A percentile compares a stretch with the other conserved stretches of the same genome.
phyloP scores from a whole-genome alignment of 2,329 filamentous ascomycete genomes.

The Septoria petroselini region DNA sequence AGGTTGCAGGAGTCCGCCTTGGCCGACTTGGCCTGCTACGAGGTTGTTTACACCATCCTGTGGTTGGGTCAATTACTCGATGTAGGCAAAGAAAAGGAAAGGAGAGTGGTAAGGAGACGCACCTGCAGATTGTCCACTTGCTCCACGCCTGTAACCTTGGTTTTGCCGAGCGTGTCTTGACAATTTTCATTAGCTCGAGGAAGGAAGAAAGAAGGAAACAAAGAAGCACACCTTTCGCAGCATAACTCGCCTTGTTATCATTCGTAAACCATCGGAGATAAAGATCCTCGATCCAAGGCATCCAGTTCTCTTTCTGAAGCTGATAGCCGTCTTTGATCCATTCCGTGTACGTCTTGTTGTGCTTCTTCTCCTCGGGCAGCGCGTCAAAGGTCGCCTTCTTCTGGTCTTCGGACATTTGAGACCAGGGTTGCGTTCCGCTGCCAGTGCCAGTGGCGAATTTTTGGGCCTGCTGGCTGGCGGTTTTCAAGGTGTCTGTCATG shows the following conservation, averaged over 20 bases:
- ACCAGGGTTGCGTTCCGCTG: slow-evolving; percentile 34
- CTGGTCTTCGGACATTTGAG: slow-evolving; percentile 38
- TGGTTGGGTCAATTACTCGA: too few species aligned
- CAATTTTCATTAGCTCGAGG: not conserved
- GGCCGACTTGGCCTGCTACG: slow-evolving; percentile 62
- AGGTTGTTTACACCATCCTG: slow-evolving; percentile 66
- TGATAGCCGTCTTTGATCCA: slow-evolving; percentile 65
- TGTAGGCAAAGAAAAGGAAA: not conserved
- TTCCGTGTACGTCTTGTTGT: slow-evolving; percentile 45
- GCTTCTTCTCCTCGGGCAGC: slow-evolving; percentile 35
- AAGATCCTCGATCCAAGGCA: slow-evolving; percentile 72
- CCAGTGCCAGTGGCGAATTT: too few species aligned
- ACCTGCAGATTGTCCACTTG: slow-evolving; percentile 60
- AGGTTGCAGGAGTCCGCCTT: slow-evolving; percentile 64
- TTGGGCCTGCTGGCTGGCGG: slow-evolving; percentile 21
- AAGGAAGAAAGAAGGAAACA: not conserved
- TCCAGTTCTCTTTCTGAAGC: slow-evolving; percentile 69
- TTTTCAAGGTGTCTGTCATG: slow-evolving; percentile 25
- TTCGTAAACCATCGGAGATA: slow-evolving; percentile 71
- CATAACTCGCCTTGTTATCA: slow-evolving; percentile 72
- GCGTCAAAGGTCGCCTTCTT: slow-evolving; percentile 37
- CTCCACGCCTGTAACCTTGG: slow-evolving; percentile 65
- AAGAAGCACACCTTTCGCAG: slow-evolving; percentile 64
- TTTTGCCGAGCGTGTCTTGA: slow-evolving; percentile 63
- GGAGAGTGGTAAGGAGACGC: not conserved